Percentiles rank a stretch among this genome's conserved stretches.
Evolutionary conservation across 2,329 filamentous ascomycete genomes (phyloP).

Genomic region (Anthostomella pinea): DNA sequence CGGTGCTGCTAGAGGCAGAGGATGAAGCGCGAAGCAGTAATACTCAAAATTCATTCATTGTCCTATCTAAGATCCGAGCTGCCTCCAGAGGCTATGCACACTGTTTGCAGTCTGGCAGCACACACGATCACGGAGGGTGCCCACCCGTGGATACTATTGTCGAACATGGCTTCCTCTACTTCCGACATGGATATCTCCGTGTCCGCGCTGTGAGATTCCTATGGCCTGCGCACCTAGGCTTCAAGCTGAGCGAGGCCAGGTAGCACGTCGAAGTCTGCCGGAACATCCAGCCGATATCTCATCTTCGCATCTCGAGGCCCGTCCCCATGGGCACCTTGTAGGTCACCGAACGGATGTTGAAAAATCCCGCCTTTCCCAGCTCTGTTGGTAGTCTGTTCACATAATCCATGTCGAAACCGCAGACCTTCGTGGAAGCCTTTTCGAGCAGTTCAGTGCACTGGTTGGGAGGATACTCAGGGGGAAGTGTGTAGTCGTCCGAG

Average conservation of each 20-base stretch:
- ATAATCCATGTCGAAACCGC: slow-evolving; percentile 8
- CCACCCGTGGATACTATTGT: slow-evolving; percentile 5
- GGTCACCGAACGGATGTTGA: slow-evolving; percentile 20
- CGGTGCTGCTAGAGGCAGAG: too few species aligned
- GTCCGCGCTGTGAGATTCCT: slow-evolving; percentile 3
- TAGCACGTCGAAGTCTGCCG: slow-evolving; percentile 2
- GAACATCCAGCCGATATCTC: slow-evolving; percentile 8
- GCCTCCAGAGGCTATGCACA: too few species aligned
- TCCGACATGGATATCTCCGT: slow-evolving; percentile 5
- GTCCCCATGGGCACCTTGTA: slow-evolving; percentile 23
- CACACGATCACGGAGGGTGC: slow-evolving; percentile 3
- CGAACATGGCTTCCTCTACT: slow-evolving; percentile 1
- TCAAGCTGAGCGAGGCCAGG: slow-evolving; percentile 5
- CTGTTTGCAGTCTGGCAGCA: too few species aligned
- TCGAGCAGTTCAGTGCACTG: not conserved
- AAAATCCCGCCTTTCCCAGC: slow-evolving; percentile 17
- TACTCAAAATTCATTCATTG: too few species aligned
- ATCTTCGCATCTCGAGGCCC: slow-evolving; percentile 19
- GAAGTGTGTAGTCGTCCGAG: slow-evolving; percentile 30
- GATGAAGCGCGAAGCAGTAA: too few species aligned
- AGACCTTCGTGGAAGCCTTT: slow-evolving; percentile 2
- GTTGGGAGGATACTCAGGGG: slow-evolving; percentile 2
- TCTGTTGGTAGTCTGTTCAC: slow-evolving; percentile 3
- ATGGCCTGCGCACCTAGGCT: slow-evolving; percentile 5
- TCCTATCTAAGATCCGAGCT: too few species aligned